Evolutionary conservation across 495 filamentous ascomycete genomes (phyloP), one percentile per base, ranked within the genome.

Genomic region (Aspergillus haitiensis): DNA sequence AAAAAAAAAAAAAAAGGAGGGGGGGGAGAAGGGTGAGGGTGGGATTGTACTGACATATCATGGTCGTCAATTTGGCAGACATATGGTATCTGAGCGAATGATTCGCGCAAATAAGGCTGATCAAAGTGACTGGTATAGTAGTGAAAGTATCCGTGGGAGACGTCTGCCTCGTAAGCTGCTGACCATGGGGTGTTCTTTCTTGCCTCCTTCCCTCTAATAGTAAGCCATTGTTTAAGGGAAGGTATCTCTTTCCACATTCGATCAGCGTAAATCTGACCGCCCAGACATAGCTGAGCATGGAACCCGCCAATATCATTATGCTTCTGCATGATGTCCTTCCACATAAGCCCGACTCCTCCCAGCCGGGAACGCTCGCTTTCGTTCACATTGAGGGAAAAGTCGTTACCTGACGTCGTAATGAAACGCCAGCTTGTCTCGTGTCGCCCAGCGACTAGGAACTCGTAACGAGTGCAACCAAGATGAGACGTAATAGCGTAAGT

Each of bases 71-170:
- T 85, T 67, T 94, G 89, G 56, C 93, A 81, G 52, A 98, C 77
- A 69, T 97, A 93, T 15, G 94, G 94, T 60, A 98, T 97, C 75
- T 98, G 95, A 7, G 94, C 94, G 78, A 96, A 98, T 0, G 92
- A 91, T 71, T 98, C 95, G 48, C 93, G 80, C 66, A 98, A 71
- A 73, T 93, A 89, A 9, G 93, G 90, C 73, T 98, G 95, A 60
- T 98, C 94, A 66, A 98, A 98, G 71, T 97, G 92, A 66, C 89
- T 93, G 11, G 93, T 95, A 67, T 98, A 98, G 71, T 97, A 98
- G 70, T 98, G 95, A 75, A 98, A 98, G 74, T 96, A 98, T 3
- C 93, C 93, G 74, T 97, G 91, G 16, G 87, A 86, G 11, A 96
- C 89, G 65, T 98, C 95, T 64, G 98, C 93, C 66, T 98, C 92